Evolutionary conservation across 2,329 filamentous ascomycete genomes (phyloP).

Genomic region (Fusarium miscanthi): DNA sequence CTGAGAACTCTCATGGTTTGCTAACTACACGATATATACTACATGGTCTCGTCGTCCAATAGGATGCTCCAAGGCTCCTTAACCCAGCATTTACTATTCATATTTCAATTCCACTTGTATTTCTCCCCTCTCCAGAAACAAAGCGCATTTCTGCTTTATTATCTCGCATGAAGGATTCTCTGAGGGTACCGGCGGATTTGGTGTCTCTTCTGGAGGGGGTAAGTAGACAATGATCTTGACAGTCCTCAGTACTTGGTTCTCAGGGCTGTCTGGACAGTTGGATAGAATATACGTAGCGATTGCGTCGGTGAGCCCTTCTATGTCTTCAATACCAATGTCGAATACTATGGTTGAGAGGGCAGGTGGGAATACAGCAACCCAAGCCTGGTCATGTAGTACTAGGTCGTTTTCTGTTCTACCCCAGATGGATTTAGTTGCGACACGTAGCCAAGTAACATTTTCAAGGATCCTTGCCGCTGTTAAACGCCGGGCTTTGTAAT

Average conservation of each 20-base stretch:
- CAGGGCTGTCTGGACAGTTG: background rate
- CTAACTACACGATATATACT: background rate
- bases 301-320: background rate
- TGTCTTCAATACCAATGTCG: too few relatives aligned
- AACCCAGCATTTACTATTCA: background rate
- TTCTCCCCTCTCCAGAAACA: background rate
- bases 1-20: too few relatives aligned
- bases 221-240: background rate
- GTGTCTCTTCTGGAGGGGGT: background rate
- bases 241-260: background rate
- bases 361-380: background rate
- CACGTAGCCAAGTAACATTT: background rate
- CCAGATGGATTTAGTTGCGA: background rate
- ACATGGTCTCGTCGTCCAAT: too few relatives aligned
- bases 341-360: background rate
- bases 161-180: background rate
- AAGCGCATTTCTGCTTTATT: background rate
- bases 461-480: background rate
- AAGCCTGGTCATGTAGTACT: background rate
- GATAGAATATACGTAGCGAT: background rate
- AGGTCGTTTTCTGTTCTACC: background rate
- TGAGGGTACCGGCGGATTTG: too few relatives aligned
- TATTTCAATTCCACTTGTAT: background rate
- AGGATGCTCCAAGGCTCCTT: background rate
- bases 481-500: background rate